Base-by-base conservation (phyloP, 2,329 filamentous ascomycete genomes). In the Leptographium flavum region DNA sequence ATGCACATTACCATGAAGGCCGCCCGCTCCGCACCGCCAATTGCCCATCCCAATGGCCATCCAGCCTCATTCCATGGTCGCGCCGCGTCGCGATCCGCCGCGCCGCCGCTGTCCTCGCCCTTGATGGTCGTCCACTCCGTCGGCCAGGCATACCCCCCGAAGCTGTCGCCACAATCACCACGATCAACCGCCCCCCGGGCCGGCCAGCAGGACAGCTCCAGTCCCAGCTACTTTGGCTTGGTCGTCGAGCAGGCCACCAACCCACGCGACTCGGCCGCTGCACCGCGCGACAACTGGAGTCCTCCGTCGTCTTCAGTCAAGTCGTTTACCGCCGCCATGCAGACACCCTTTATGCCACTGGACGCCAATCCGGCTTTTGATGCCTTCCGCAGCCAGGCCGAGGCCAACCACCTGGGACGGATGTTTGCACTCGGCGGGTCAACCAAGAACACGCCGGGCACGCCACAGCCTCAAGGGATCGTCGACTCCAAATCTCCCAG, bases 201-300 rank as follows among this genome's bases (percentile, higher is more conserved):
- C 41, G 3, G 23, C n/a, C 22, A 28, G 2, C 53, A 56, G 21
- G 65, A 69, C 35, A 57, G 56, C 15, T 65, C 78, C 10, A 90
- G 85, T 58, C 85, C 87, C 13, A 93, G 88, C 59, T 94, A 94
- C 62, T 94, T 94, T 59, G 84, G 83, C 46, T 75, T 93, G 48
- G 68, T 79, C 27, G 65, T 85, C 50, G 79, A 87, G 47, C 54
- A 75, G 19, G 62, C 65, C 39, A 68, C 63, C 45, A 78, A 84
- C 49, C 68, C 73, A 22, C 72, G 79, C 49, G 79, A 81, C 44
- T 81, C 80, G 3, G 74, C 71, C 5, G 69, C 70, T 30, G 68
- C 83, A 50, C 71, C 79, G 1, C 76, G 76, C 46, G 76, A 78
- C 52, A 84, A 84, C 60, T 90, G 84, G 83, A 84, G 81, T 54